Base-by-base conservation (phyloP, 2,329 filamentous ascomycete genomes). In the Mariannaea sp. region DNA sequence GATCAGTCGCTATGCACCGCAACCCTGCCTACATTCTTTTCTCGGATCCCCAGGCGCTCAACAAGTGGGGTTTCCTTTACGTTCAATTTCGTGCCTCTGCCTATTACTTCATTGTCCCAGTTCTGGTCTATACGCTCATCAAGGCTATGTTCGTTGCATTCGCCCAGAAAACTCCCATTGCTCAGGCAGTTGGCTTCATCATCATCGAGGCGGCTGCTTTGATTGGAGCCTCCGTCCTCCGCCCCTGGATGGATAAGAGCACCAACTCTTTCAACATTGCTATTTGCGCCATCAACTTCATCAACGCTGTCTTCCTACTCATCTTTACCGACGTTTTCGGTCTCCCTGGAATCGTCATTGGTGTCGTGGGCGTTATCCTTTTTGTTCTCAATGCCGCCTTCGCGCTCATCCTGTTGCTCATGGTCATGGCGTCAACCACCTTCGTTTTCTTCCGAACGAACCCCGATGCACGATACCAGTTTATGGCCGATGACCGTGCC, bases 171-270 rank as follows among this genome's bases (percentile, higher is more conserved):
- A 83, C 79, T 27, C 84, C 86, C 26, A 82, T 84, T 4, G 85
- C 87, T 16, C 92, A 96, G 73, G 90, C 91, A 8, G 80, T 97
- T 53, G 89, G 87, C 13, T 81, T 97, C 53, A 79, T 97, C 33
- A 78, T 97, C 55, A 85, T 97, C 51, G 93, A 97, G 73, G 87
- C 87, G 2, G 83, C 74, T 46, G 87, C 89, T 64, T 80, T 97
- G 51, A 88, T 96, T 64, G 85, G 76, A 17, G 86, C 91, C 50
- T 88, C 86, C 55, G 87, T 96, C 48, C 77, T 97, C 62, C 87
- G 90, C 55, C 93, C 93, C 14, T 97, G 91, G 88, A 97, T 97
- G 93, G 93, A 97, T 80, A 96, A 96, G 84, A 93, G 92, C 77
- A 96, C 91, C 57, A 97, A 97, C 73, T 87, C 87, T 41, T 96